Percentiles rank a stretch among this genome's conserved stretches.
Evolutionary conservation across 176 grass and related monocot species (phyloP).

Genomic region (Lolium multiflorum): DNA sequence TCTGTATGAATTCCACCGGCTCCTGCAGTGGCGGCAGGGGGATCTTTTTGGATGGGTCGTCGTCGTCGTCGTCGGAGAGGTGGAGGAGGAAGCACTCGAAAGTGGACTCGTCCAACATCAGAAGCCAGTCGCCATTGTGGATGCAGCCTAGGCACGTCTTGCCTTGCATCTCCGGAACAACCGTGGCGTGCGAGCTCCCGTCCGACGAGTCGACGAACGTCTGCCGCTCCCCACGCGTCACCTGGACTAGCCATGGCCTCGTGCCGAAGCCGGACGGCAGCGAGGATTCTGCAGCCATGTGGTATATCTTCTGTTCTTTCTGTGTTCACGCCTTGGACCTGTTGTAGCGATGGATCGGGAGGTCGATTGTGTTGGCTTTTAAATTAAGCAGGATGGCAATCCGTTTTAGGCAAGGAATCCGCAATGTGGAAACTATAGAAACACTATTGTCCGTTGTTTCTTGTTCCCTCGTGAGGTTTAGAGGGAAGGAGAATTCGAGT

Average conservation of each 20-base stretch:
- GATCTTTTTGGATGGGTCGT: background rate
- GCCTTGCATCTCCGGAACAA: background rate
- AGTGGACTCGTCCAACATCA: conserved; percentile 18
- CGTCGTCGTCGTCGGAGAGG: background rate
- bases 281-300: background rate
- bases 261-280: background rate
- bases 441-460: no score
- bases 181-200: background rate
- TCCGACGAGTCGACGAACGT: background rate
- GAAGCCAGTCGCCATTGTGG: conserved; percentile 15
- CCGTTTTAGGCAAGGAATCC: no score
- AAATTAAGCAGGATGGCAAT: no score
- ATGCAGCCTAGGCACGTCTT: conserved; percentile 26
- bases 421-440: no score
- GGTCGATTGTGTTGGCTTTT: no score
- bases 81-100: conserved; percentile 23
- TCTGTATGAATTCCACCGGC: background rate
- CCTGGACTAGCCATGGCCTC: conserved; percentile 25
- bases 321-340: no score
- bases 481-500: no score
- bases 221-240: background rate
- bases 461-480: no score
- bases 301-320: no score
- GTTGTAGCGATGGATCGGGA: no score
- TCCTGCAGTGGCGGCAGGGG: background rate